phyloP scores from a whole-genome alignment of 306 rosid species.

The Quercus alba region DNA sequence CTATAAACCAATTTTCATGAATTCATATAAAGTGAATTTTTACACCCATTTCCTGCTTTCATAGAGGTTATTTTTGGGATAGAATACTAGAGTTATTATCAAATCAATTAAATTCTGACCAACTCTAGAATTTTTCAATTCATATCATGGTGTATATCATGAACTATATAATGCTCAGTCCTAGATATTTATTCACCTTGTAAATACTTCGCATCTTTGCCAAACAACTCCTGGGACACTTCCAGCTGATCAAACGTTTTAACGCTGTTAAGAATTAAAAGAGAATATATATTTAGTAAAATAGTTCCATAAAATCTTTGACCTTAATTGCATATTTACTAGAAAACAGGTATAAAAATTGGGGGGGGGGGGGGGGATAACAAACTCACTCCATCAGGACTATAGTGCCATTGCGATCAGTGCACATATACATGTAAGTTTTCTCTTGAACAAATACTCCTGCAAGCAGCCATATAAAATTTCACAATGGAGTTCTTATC shows the following conservation, averaged over 20 bases:
- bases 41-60: not conserved
- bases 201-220: slow-evolving; percentile 57
- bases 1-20: not conserved
- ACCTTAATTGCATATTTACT: not conserved
- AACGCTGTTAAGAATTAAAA: slow-evolving; percentile 47
- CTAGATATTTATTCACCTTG: slow-evolving; percentile 40
- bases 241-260: slow-evolving; percentile 80
- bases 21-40: not conserved
- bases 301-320: slow-evolving; percentile 9
- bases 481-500: slow-evolving; percentile 15
- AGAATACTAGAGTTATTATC: not conserved
- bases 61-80: not conserved
- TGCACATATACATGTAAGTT: slow-evolving; percentile 78
- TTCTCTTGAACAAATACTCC: slow-evolving; percentile 62
- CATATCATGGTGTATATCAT: slow-evolving; percentile 1
- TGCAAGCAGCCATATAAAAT: slow-evolving; percentile 38
- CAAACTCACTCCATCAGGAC: slow-evolving; percentile 86
- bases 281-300: slow-evolving; percentile 20
- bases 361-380: not conserved
- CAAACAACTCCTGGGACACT: slow-evolving; percentile 73
- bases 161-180: slow-evolving; percentile 2
- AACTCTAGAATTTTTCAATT: not conserved
- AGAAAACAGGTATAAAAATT: slow-evolving; percentile 5
- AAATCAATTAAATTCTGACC: not conserved
- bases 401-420: slow-evolving; percentile 74